phyloP scores from a whole-genome alignment of 2,329 filamentous ascomycete species.

The Madurella fahalii region DNA sequence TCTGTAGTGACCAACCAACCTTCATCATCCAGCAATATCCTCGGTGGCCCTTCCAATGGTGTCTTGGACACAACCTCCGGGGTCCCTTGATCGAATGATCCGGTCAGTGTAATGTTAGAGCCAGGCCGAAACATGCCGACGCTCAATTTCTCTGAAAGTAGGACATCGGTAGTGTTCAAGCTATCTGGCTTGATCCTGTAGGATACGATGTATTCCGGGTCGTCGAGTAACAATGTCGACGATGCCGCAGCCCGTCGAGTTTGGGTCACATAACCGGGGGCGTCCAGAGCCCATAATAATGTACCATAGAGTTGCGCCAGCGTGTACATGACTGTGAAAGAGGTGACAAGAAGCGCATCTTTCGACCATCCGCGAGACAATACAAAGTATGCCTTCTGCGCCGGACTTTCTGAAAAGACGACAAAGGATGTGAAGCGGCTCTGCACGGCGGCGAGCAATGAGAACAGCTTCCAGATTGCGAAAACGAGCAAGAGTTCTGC shows the following conservation, averaged over 20 bases:
- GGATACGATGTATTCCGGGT: background rate
- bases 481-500: conserved; percentile 3
- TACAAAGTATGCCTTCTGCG: background rate
- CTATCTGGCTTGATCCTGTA: background rate
- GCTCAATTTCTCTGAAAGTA: background rate
- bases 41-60: background rate
- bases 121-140: background rate
- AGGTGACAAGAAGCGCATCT: background rate
- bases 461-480: conserved; percentile 1
- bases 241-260: background rate
- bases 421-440: conserved; percentile 5
- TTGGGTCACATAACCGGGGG: background rate
- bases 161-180: background rate
- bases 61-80: background rate
- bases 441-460: background rate
- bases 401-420: background rate
- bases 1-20: conserved; percentile 2
- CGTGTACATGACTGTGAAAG: background rate
- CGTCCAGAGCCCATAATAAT: conserved; percentile 2
- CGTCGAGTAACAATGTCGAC: background rate
- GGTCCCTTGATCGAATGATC: background rate
- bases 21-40: conserved; percentile 6
- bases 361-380: background rate
- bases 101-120: background rate
- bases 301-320: background rate